These are phyloP conservation scores for Fusarium agapanthi DNA, from an alignment of 2,329 filamentous ascomycete species.

Conservation along the genomic window DNA sequence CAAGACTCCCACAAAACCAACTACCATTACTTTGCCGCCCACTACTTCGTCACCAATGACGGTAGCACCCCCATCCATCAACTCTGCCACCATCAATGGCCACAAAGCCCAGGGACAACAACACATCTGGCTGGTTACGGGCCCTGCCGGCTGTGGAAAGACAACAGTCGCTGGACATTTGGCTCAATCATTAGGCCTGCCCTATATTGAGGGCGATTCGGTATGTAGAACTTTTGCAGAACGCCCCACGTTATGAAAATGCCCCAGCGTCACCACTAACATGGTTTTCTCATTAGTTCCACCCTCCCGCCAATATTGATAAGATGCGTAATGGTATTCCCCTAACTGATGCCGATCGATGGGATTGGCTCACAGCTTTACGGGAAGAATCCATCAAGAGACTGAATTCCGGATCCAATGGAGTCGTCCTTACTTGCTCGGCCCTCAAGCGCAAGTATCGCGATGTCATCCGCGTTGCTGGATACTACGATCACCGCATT, in stretches of 20 bases:
- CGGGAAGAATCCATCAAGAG: conserved; percentile 72
- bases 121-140: conserved; percentile 84
- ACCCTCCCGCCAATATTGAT: conserved; percentile 80
- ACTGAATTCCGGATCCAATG: conserved; percentile 65
- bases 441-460: conserved; percentile 97
- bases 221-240: conserved; percentile 57
- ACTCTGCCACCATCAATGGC: conserved; percentile 45
- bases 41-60: conserved; percentile 36
- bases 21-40: conserved; percentile 35
- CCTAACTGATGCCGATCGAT: conserved; percentile 90
- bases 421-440: conserved; percentile 96
- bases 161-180: conserved; percentile 76
- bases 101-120: conserved; percentile 53
- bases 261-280: conserved; percentile 35
- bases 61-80: conserved; percentile 36
- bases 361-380: conserved; percentile 92
- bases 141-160: conserved; percentile 82
- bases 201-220: conserved; percentile 81
- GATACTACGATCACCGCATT: conserved; percentile 77
- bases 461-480: conserved; percentile 85
- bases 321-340: conserved; percentile 90
- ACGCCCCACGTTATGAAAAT: background rate
- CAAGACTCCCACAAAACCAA: conserved; percentile 50
- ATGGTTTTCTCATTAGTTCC: conserved; percentile 63
- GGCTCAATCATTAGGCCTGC: conserved; percentile 68